Evolutionary conservation across 805 yeast genomes (phyloP).

Genomic region (Yamadazyma sp.): DNA sequence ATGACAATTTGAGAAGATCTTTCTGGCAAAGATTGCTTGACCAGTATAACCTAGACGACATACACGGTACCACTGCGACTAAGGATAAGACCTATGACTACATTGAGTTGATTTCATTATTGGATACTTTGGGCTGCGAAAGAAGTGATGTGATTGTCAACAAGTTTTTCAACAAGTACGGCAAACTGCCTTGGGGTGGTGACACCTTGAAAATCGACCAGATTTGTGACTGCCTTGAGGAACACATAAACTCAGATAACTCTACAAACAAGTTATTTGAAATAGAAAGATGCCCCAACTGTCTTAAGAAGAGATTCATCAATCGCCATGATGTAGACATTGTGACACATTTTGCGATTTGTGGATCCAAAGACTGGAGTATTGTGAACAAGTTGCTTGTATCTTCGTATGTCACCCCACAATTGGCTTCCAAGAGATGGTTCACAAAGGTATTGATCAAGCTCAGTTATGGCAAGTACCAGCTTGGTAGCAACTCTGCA

Average conservation of each 20-base stretch:
- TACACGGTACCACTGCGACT: constrained; percentile 8
- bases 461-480: constrained; percentile 83
- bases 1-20: constrained; percentile 58
- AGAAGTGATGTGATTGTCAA: constrained; percentile 54
- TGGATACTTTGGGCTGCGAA: constrained; percentile 61
- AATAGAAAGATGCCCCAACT: constrained; percentile 76
- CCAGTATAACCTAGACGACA: constrained; percentile 47
- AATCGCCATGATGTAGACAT: constrained; percentile 62
- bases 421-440: constrained; percentile 87
- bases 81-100: constrained; percentile 45
- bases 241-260: constrained; percentile 26
- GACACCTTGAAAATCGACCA: constrained; percentile 47
- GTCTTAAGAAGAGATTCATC: constrained; percentile 58
- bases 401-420: constrained; percentile 72
- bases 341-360: constrained; percentile 84
- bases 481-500: constrained; percentile 77
- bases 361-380: constrained; percentile 78
- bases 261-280: constrained; percentile 48
- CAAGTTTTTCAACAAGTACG: constrained; percentile 48
- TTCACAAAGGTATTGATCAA: constrained; percentile 79
- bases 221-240: constrained; percentile 48
- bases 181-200: constrained; percentile 53
- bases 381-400: constrained; percentile 61
- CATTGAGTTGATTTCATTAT: constrained; percentile 60
- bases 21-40: constrained; percentile 68